Conservation (phyloP, 768 basidiomycete genomes). For the Suillus sp. region DNA sequence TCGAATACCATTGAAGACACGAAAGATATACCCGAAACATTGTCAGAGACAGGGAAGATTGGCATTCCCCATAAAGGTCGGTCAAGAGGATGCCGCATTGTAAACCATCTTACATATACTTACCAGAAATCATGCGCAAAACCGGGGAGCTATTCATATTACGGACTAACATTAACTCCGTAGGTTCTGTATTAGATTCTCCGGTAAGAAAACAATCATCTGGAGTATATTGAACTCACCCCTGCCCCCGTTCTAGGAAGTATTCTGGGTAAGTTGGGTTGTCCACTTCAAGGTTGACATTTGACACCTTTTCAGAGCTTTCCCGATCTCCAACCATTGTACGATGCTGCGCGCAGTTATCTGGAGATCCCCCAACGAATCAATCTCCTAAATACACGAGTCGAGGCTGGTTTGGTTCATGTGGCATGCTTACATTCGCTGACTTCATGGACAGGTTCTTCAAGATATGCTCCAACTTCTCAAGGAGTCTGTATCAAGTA, state of each 20-base stretch:
- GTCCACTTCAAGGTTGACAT: constrained; percentile 17
- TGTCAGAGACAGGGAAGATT: constrained; percentile 94
- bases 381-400: constrained; percentile 89
- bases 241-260: constrained; percentile 55
- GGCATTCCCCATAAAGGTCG: constrained; percentile 82
- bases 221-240: constrained; percentile 9
- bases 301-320: constrained; percentile 61
- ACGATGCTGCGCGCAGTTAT: constrained; percentile 91
- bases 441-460: constrained; percentile 58
- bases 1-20: constrained; percentile 94
- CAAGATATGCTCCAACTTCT: constrained; percentile 96
- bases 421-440: constrained; percentile 11
- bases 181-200: constrained; percentile 95
- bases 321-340: constrained; percentile 93
- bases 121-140: constrained; percentile 91
- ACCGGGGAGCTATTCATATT: constrained; percentile 94
- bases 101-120: constrained; percentile 15
- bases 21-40: constrained; percentile 91
- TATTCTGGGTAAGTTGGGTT: constrained; percentile 77
- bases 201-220: constrained; percentile 57
- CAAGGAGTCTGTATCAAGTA: constrained; percentile 91
- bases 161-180: constrained; percentile 92
- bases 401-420: constrained; percentile 60
- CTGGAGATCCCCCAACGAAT: constrained; percentile 94
- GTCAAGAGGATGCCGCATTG: constrained; percentile 15